Evolutionary conservation across 805 yeast genomes (phyloP).

Genomic region (Soucietia sequanensis): DNA sequence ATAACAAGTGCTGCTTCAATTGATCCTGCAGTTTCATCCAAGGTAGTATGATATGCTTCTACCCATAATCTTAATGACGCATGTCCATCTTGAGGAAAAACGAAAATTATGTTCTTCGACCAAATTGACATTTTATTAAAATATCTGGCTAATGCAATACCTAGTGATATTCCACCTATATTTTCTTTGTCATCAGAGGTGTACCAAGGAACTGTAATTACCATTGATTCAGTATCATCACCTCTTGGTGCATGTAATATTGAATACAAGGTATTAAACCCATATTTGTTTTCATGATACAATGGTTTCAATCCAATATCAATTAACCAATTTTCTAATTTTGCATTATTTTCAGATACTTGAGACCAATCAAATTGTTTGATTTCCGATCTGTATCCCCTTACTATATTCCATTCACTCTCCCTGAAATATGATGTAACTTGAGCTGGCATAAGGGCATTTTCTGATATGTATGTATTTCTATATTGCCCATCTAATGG

Average conservation of each 20-base stretch:
- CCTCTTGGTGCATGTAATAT: conserved; percentile 91
- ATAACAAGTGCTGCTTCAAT: conserved; percentile 87
- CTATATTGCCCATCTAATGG: conserved; percentile 84
- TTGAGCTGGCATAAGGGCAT: conserved; percentile 96
- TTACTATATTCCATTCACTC: conserved; percentile 86
- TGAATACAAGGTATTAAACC: conserved; percentile 61
- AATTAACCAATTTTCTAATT: conserved; percentile 57
- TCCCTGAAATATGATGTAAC: conserved; percentile 90
- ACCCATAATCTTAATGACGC: conserved; percentile 83
- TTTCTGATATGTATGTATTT: conserved; percentile 85
- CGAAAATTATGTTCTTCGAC: conserved; percentile 91
- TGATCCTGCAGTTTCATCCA: conserved; percentile 89
- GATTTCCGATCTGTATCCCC: conserved; percentile 76
- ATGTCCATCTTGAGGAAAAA: conserved; percentile 71
- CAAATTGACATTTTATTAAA: conserved; percentile 86
- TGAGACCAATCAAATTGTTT: conserved; percentile 33
- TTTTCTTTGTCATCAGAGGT: conserved; percentile 65
- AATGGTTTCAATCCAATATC: conserved; percentile 71
- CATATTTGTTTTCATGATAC: conserved; percentile 38
- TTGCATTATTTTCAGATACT: conserved; percentile 39
- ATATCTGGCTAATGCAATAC: conserved; percentile 72
- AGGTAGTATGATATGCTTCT: conserved; percentile 81
- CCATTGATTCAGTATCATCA: conserved; percentile 94
- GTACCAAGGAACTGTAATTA: conserved; percentile 83
- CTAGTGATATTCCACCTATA: conserved; percentile 76